Conservation (phyloP, 208 protist genomes). For the Angomonas ambiguus region DNA sequence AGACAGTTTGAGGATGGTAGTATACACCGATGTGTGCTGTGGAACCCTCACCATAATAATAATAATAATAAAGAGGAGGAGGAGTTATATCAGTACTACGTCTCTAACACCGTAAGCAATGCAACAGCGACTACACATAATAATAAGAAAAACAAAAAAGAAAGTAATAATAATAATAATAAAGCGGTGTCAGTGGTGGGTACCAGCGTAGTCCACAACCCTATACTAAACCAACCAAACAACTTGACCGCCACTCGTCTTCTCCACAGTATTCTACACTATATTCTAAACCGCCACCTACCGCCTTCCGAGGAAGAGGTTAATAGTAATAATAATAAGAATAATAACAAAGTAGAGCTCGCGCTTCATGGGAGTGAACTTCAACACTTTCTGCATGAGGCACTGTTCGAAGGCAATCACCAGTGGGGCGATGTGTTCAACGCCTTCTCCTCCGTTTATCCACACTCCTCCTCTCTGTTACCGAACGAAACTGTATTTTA, state of each 20-base stretch:
- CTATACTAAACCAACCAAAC: no score
- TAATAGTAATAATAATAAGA: neutral
- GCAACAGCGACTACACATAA: no score
- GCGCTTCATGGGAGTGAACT: neutral
- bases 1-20: slow-evolving; percentile 83
- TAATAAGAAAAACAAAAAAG: neutral
- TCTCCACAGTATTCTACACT: neutral
- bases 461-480: no score
- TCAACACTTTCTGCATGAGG: neutral
- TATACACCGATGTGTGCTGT: slow-evolving; percentile 83
- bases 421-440: neutral
- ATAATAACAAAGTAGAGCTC: neutral
- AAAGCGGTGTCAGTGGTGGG: neutral
- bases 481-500: neutral
- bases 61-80: neutral
- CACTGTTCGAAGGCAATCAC: neutral
- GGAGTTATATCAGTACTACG: neutral
- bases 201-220: no score
- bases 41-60: slow-evolving; percentile 61
- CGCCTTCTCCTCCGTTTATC: no score
- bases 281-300: neutral
- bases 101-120: no score
- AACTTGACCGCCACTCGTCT: no score
- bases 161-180: slow-evolving; percentile 1
- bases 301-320: no score